Evolutionary conservation across 805 yeast species (phyloP).

Genomic region (Trichomonascus vanleenenianus): DNA sequence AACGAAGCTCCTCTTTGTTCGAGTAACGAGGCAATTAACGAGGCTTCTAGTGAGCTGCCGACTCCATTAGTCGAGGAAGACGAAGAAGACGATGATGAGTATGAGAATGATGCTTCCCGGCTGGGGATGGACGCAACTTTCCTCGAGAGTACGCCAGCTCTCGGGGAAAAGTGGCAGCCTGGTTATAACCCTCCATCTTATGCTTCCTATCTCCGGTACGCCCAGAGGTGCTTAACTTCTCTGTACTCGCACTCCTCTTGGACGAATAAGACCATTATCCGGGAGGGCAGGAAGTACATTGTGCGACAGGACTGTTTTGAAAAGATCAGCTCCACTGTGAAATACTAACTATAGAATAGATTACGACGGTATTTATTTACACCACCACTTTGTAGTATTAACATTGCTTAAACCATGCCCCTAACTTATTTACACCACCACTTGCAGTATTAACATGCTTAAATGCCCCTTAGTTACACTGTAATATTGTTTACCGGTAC

Average conservation of each 20-base stretch:
- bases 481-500: no score
- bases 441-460: not conserved
- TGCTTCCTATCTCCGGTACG: slow-evolving; percentile 15
- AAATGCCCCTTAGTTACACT: not conserved
- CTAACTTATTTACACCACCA: not conserved
- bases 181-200: slow-evolving; percentile 1
- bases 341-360: no score
- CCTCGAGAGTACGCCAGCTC: not conserved
- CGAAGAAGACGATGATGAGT: slow-evolving; percentile 9
- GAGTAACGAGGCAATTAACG: no score
- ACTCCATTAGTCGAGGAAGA: not conserved
- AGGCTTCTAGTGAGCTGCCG: no score
- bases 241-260: slow-evolving; percentile 19
- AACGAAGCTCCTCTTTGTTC: no score
- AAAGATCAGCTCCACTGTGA: slow-evolving; percentile 1
- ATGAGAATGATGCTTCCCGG: slow-evolving; percentile 2
- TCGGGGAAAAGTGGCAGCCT: not conserved
- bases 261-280: slow-evolving; percentile 18
- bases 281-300: slow-evolving; percentile 15
- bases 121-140: not conserved
- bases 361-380: no score
- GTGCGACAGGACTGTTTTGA: slow-evolving; percentile 14
- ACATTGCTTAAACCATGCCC: not conserved
- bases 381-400: no score
- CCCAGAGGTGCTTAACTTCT: slow-evolving; percentile 19